Evolutionary conservation across 345 rosid species (phyloP), one percentile per base, ranked within the genome.

Genomic region (Eutrema japonicum): DNA sequence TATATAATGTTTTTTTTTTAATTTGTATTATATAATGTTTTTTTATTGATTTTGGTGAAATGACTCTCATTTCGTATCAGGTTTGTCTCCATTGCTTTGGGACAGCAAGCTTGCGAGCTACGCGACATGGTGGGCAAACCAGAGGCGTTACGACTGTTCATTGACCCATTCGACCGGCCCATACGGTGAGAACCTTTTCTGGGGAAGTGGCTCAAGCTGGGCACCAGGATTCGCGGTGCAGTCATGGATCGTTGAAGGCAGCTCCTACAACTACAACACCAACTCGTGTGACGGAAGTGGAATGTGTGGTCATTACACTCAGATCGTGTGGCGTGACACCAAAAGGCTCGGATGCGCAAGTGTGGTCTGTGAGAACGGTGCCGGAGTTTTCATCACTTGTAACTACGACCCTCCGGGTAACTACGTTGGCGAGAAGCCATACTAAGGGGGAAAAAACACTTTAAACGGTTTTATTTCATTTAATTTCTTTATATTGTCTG

Each of bases 331-430:
- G 98, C 78, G 86, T 27, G 78, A 46, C 13, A 86, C 91, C 9
- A 72, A 38, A 32, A 76, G 88, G 64, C 55, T 93, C 22, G 98
- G 98, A 14, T 93, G 98, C 52, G 96, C 96, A 2, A 78, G 82
- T 30, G 83, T 84, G 55, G 76, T 10, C 8, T 93, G 97, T 45
- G 63, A 18, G 11, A 79, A 75, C 4, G 89, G 85, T 4, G 71
- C 63, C 4, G 97, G 97, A 5, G 92, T 87, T 35, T 93, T 93
- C 83, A 89, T 93, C 77, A 86, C 84, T 68, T 93, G 98, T 77
- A 91, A 89, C 77, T 93, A 93, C 76, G 96, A 93, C 77, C 98
- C 98, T 59, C 98, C 98, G 11, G 98, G 98, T 70, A 93, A 91
- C 73, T 91, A 74, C 65, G 79, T 89, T 55, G 98, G 98, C 9